phyloP scores from a whole-genome alignment of 2,329 filamentous ascomycete species.

The Dendrostoma leiphaemia region DNA sequence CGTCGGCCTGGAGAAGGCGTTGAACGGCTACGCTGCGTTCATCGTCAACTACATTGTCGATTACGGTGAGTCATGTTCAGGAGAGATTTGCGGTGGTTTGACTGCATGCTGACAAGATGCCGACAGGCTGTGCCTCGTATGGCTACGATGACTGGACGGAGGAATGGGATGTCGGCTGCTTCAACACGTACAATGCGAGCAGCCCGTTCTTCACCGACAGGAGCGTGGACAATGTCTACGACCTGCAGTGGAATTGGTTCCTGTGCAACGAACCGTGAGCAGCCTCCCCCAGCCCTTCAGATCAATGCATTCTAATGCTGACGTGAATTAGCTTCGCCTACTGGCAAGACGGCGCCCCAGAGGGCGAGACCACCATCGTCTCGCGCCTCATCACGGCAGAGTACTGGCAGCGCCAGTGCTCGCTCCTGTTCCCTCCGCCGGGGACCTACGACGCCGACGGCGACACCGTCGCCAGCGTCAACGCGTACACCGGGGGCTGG shows the following conservation, averaged over 20 bases:
- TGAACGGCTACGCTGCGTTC: conserved; percentile 51
- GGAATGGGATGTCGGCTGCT: conserved; percentile 44
- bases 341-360: conserved; percentile 45
- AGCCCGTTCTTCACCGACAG: conserved; percentile 39
- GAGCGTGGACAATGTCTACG: conserved; percentile 36
- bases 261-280: conserved; percentile 47
- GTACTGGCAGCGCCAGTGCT: conserved; percentile 43
- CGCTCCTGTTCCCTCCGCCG: conserved; percentile 40
- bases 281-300: background rate
- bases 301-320: background rate
- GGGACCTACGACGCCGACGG: conserved; percentile 34
- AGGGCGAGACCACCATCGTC: conserved; percentile 37
- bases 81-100: background rate
- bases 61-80: conserved; percentile 29
- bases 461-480: conserved; percentile 31
- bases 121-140: conserved; percentile 34
- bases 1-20: conserved; percentile 49
- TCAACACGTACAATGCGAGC: conserved; percentile 42
- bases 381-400: conserved; percentile 34
- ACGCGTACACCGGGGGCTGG: conserved; percentile 41
- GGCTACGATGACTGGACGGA: conserved; percentile 43
- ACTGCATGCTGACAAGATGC: background rate
- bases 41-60: conserved; percentile 40
- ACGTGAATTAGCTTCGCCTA: conserved; percentile 30
- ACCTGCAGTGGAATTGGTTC: conserved; percentile 56